phyloP scores from a whole-genome alignment of 805 yeast genomes.

The Kuraishia ogatae region DNA sequence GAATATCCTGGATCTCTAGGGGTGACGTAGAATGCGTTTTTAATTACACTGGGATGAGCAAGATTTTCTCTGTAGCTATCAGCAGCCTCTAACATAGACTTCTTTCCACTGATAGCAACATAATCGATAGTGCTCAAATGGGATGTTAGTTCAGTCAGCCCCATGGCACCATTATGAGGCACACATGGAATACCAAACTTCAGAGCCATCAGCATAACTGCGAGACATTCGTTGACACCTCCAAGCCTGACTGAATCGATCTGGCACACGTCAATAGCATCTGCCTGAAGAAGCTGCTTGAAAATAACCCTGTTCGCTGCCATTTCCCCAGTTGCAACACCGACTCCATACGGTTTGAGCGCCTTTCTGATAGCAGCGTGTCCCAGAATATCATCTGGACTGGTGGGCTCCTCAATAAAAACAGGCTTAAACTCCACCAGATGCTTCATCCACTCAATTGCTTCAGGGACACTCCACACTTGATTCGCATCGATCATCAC shows the following conservation, averaged over 20 bases:
- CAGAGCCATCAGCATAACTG: slow-evolving; percentile 14
- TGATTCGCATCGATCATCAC: slow-evolving; percentile 19
- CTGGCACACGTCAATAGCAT: slow-evolving; percentile 15
- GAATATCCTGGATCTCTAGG: slow-evolving; percentile 15
- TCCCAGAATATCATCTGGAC: slow-evolving; percentile 17
- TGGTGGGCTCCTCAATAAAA: slow-evolving; percentile 18
- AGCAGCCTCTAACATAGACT: slow-evolving; percentile 13
- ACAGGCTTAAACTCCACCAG: slow-evolving; percentile 13
- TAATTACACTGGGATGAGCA: slow-evolving; percentile 11
- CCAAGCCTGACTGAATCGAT: slow-evolving; percentile 15
- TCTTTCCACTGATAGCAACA: slow-evolving; percentile 10
- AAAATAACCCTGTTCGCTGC: slow-evolving; percentile 16
- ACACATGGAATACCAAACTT: slow-evolving; percentile 13
- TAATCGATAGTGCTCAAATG: slow-evolving; percentile 15
- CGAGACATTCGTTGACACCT: slow-evolving; percentile 14
- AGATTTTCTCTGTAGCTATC: slow-evolving; percentile 14
- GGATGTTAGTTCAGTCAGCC: slow-evolving; percentile 15
- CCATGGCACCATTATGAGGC: slow-evolving; percentile 17
- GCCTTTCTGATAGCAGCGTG: slow-evolving; percentile 14
- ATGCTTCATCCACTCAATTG: slow-evolving; percentile 14
- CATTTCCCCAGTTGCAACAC: slow-evolving; percentile 19
- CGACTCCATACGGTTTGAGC: slow-evolving; percentile 11
- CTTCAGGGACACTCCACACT: slow-evolving; percentile 17
- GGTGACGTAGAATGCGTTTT: slow-evolving; percentile 13
- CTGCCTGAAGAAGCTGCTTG: slow-evolving; percentile 14